Conservation (phyloP, 331 rosid genomes). For the Acacia pycnantha region DNA sequence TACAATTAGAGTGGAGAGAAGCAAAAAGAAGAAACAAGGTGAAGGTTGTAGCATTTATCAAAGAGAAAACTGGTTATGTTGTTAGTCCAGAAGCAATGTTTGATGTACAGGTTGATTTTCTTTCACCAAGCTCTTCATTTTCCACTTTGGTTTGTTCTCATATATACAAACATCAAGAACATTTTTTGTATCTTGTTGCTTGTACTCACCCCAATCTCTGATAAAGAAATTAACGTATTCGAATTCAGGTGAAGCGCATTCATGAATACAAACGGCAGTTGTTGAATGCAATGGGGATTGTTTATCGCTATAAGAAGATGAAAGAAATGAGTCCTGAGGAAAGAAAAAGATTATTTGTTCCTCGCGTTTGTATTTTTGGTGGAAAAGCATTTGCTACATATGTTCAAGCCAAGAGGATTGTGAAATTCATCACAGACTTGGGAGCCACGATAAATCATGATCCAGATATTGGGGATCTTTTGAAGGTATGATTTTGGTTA, state of each 20-base stretch:
- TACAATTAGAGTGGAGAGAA: conserved; percentile 80
- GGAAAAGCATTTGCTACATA: conserved; percentile 97
- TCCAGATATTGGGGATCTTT: conserved; percentile 85
- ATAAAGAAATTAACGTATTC: background rate
- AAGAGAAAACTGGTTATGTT: conserved; percentile 88
- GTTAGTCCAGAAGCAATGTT: conserved; percentile 88
- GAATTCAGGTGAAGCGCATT: conserved; percentile 76
- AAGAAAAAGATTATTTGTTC: conserved; percentile 67
- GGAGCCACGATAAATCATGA: conserved; percentile 74
- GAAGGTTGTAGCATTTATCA: conserved; percentile 68
- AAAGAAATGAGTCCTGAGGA: conserved; percentile 75
- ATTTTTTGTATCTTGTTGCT: background rate
- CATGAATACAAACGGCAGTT: conserved; percentile 95
- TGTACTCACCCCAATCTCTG: background rate
- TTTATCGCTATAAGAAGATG: conserved; percentile 91
- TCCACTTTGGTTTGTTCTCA: background rate
- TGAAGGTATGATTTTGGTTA: conserved; percentile 61
- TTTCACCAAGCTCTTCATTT: conserved; percentile 13
- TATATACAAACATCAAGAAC: background rate
- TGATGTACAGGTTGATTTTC: conserved; percentile 79
- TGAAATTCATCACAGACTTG: conserved; percentile 94
- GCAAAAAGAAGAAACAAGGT: conserved; percentile 81
- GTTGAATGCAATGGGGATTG: conserved; percentile 85
- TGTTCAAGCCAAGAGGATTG: conserved; percentile 96
- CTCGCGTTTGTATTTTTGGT: conserved; percentile 91